phyloP scores from a whole-genome alignment of 2,329 filamentous ascomycete genomes.

The Pseudogymnoascus sp. region DNA sequence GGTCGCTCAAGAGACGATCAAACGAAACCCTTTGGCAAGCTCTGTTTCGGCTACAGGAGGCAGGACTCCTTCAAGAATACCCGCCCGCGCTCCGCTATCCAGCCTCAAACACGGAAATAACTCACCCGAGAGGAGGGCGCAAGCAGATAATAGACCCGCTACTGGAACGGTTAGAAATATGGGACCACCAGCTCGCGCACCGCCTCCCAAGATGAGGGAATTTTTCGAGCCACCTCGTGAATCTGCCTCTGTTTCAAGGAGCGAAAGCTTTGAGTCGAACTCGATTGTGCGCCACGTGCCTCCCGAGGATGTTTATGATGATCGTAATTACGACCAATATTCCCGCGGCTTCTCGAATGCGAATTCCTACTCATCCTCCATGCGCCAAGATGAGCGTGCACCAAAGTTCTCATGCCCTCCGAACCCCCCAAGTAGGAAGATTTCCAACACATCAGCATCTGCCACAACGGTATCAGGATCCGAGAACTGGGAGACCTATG shows the following conservation, averaged over 20 bases:
- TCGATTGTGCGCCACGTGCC: slow-evolving; percentile 50
- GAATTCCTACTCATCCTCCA: slow-evolving; percentile 29
- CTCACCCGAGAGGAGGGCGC: slow-evolving; percentile 61
- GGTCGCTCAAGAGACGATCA: slow-evolving; percentile 31
- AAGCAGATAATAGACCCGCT: slow-evolving; percentile 18
- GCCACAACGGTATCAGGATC: slow-evolving; percentile 68
- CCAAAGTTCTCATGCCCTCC: slow-evolving; percentile 21
- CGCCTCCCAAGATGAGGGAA: slow-evolving; percentile 89
- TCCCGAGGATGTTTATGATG: slow-evolving; percentile 83
- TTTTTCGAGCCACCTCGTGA: slow-evolving; percentile 49
- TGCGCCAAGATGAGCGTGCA: slow-evolving; percentile 32
- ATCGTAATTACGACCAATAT: slow-evolving; percentile 36
- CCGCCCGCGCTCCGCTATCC: slow-evolving; percentile 59
- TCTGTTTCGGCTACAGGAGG: slow-evolving; percentile 22
- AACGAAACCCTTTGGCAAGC: slow-evolving; percentile 20
- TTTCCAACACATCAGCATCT: slow-evolving; percentile 54
- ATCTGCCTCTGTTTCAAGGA: slow-evolving; percentile 41
- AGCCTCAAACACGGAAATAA: slow-evolving; percentile 64
- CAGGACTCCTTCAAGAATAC: slow-evolving; percentile 59
- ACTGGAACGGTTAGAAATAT: slow-evolving; percentile 32
- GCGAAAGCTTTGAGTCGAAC: slow-evolving; percentile 40
- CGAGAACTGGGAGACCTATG: slow-evolving; percentile 97
- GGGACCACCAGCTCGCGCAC: slow-evolving; percentile 51
- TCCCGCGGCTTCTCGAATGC: slow-evolving; percentile 17
- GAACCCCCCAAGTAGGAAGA: slow-evolving; percentile 46